Evolutionary conservation across 352 stramenopile species (phyloP).

Genomic region (Pythium oligandrum): DNA sequence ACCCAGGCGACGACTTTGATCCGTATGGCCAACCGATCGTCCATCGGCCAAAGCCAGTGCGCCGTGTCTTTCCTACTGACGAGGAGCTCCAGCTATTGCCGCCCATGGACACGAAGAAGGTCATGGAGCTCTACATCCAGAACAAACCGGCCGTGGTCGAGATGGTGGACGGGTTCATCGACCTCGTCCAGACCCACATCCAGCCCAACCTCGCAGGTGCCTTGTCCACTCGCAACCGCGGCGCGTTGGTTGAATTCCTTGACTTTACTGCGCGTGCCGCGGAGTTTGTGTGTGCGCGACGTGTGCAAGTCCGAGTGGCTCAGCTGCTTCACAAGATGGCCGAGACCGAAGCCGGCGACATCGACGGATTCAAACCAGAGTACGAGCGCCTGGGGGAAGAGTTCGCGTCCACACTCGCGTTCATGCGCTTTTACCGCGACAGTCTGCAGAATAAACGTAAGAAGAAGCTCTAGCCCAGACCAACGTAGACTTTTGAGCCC

Average conservation of each 20-base stretch:
- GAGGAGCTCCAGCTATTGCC: slow-evolving; percentile 52
- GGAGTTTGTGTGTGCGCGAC: slow-evolving; percentile 65
- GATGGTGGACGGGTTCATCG: slow-evolving; percentile 66
- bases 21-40: slow-evolving; percentile 28
- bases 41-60: slow-evolving; percentile 3
- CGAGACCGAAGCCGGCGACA: slow-evolving; percentile 47
- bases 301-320: slow-evolving; percentile 61
- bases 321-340: slow-evolving; percentile 50
- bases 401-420: slow-evolving; percentile 27
- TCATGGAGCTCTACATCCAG: slow-evolving; percentile 49
- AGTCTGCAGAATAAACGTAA: slow-evolving; percentile 15
- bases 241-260: slow-evolving; percentile 49
- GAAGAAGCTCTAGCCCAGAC: slow-evolving; percentile 15
- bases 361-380: slow-evolving; percentile 16
- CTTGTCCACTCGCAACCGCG: slow-evolving; percentile 33
- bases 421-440: slow-evolving; percentile 33
- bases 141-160: slow-evolving; percentile 54
- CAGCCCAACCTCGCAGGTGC: slow-evolving; percentile 33
- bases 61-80: slow-evolving; percentile 35
- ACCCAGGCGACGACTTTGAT: slow-evolving; percentile 29
- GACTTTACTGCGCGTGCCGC: slow-evolving; percentile 60
- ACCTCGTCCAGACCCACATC: slow-evolving; percentile 53
- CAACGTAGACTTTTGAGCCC: slow-evolving; percentile 10
- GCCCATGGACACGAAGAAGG: slow-evolving; percentile 53
- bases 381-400: slow-evolving; percentile 25